Conservation (phyloP, 2,329 filamentous ascomycete genomes). For the Talaromyces sp. region DNA sequence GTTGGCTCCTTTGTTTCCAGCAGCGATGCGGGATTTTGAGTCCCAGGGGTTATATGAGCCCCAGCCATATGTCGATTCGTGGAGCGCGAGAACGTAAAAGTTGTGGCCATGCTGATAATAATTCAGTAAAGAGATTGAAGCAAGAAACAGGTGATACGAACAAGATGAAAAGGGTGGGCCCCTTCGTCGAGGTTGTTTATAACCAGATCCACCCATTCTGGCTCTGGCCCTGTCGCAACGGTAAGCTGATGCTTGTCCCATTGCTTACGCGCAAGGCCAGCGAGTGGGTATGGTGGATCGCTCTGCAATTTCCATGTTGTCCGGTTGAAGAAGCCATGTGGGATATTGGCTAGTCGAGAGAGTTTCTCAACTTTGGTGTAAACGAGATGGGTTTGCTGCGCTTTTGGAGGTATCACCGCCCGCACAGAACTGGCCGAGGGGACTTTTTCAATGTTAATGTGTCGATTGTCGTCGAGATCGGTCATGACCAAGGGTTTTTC, state of each 20-base stretch:
- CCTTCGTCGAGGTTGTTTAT: slow-evolving; percentile 49
- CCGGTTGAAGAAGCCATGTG: slow-evolving; percentile 45
- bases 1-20: slow-evolving; percentile 18
- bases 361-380: slow-evolving; percentile 45
- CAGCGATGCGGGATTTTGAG: background rate
- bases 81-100: slow-evolving; percentile 54
- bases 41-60: slow-evolving; percentile 23
- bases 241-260: slow-evolving; percentile 43
- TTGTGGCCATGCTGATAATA: slow-evolving; percentile 67
- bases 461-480: background rate
- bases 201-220: slow-evolving; percentile 43
- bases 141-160: slow-evolving; percentile 35
- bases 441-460: slow-evolving; percentile 22
- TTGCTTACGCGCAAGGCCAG: slow-evolving; percentile 25
- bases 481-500: background rate
- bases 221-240: slow-evolving; percentile 15
- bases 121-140: slow-evolving; percentile 11
- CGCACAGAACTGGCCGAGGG: slow-evolving; percentile 23
- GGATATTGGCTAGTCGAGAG: slow-evolving; percentile 37
- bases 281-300: slow-evolving; percentile 27
- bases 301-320: slow-evolving; percentile 41
- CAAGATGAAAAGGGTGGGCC: slow-evolving; percentile 47
- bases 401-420: slow-evolving; percentile 19
- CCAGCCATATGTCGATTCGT: slow-evolving; percentile 15
- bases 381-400: slow-evolving; percentile 38